Evolutionary conservation across 2,329 filamentous ascomycete species (phyloP).

Genomic region (Fusarium hostae): DNA sequence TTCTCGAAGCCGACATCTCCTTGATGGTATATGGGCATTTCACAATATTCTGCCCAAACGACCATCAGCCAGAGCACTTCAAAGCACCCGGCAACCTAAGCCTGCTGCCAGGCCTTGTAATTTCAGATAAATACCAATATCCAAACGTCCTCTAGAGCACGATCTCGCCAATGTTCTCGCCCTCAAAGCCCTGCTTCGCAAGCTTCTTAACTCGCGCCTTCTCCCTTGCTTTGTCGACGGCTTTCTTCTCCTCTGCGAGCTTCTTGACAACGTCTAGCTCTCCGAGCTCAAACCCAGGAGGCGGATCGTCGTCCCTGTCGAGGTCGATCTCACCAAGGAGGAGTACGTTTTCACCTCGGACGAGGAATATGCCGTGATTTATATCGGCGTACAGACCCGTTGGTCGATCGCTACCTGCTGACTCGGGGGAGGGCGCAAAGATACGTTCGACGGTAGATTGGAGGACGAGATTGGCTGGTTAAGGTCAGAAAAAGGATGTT

Average conservation of each 20-base stretch:
- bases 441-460: conserved; percentile 92
- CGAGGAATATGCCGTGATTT: conserved; percentile 85
- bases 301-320: conserved; percentile 90
- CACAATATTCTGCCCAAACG: conserved; percentile 70
- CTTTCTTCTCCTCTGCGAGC: conserved; percentile 77
- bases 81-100: conserved; percentile 2
- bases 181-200: conserved; percentile 84
- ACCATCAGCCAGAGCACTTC: conserved; percentile 39
- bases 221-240: conserved; percentile 75
- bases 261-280: conserved; percentile 76
- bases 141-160: conserved; percentile 61
- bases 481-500: conserved; percentile 25
- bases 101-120: conserved; percentile 4
- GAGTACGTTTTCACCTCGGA: conserved; percentile 96
- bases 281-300: conserved; percentile 76
- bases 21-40: conserved; percentile 59
- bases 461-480: conserved; percentile 88
- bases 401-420: conserved; percentile 50
- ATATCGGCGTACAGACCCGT: conserved; percentile 81
- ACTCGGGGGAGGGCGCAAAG: conserved; percentile 69
- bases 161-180: conserved; percentile 81
- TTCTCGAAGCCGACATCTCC: conserved; percentile 9
- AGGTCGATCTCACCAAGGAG: conserved; percentile 96
- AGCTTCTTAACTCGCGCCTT: conserved; percentile 78
- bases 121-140: conserved; percentile 6